A percentile compares a stretch with the other conserved stretches of the same genome.
phyloP scores from a whole-genome alignment of 352 stramenopile genomes.

The Phytophthora syringae region DNA sequence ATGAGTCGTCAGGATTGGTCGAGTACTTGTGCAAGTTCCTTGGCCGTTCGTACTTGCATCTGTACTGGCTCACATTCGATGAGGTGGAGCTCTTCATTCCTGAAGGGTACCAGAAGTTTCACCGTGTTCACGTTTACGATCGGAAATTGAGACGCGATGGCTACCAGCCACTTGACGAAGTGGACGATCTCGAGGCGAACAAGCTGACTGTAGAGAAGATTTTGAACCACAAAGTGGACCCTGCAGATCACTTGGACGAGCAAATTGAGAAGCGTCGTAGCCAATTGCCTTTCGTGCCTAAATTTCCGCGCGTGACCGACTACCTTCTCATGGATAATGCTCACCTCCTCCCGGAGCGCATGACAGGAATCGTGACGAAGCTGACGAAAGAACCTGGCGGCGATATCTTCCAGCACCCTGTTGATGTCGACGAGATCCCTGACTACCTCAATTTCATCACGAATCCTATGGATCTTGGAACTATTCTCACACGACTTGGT shows the following conservation, averaged over 20 bases:
- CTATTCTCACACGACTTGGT: conserved; percentile 69
- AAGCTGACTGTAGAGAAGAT: conserved; percentile 91
- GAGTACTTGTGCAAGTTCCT: conserved; percentile 92
- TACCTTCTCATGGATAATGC: conserved; percentile 84
- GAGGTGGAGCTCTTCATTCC: conserved; percentile 87
- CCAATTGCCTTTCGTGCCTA: conserved; percentile 53
- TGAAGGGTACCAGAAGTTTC: conserved; percentile 86
- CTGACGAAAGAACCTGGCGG: conserved; percentile 83
- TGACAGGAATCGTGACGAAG: conserved; percentile 82
- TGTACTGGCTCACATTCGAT: conserved; percentile 90
- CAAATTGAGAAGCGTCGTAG: conserved; percentile 79
- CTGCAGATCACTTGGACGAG: conserved; percentile 81
- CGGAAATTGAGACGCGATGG: conserved; percentile 82
- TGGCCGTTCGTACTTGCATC: conserved; percentile 86
- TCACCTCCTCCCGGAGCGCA: conserved; percentile 70
- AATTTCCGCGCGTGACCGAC: conserved; percentile 81
- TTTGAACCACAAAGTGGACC: conserved; percentile 86
- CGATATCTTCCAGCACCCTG: conserved; percentile 83
- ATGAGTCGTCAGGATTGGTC: conserved; percentile 66
- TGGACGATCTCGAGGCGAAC: conserved; percentile 88
- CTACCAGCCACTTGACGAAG: conserved; percentile 86
- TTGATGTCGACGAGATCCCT: conserved; percentile 80
- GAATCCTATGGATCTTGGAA: conserved; percentile 91
- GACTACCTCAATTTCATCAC: conserved; percentile 89
- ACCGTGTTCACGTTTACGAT: conserved; percentile 87